These are phyloP conservation scores for Chernovozyma aurita DNA, from an alignment of 1,139 yeast genomes.

Conservation along the genomic window DNA sequence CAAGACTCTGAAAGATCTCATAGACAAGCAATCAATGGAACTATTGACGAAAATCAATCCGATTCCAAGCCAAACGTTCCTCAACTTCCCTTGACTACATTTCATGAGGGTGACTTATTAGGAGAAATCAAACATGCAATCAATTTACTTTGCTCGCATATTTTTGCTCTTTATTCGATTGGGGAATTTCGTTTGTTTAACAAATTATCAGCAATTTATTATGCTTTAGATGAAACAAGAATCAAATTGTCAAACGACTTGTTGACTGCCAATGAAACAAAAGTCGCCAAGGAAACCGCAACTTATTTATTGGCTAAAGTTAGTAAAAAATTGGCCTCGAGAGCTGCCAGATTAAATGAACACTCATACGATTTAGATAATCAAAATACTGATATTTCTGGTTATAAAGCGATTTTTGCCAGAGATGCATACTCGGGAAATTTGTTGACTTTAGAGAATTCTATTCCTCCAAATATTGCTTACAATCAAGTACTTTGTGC, in stretches of 20 bases:
- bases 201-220: conserved; percentile 49
- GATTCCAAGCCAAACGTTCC: conserved; percentile 32
- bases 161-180: conserved; percentile 65
- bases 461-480: conserved; percentile 58
- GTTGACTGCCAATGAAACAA: conserved; percentile 56
- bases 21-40: conserved; percentile 26
- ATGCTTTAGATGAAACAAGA: conserved; percentile 61
- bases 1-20: conserved; percentile 39
- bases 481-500: conserved; percentile 69
- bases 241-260: conserved; percentile 53
- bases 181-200: conserved; percentile 62
- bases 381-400: conserved; percentile 59
- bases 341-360: conserved; percentile 37
- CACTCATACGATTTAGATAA: conserved; percentile 39
- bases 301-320: conserved; percentile 60
- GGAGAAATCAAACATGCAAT: conserved; percentile 58
- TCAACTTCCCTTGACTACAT: conserved; percentile 46
- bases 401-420: conserved; percentile 67
- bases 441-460: conserved; percentile 41
- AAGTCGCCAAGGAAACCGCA: conserved; percentile 53
- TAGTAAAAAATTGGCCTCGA: conserved; percentile 60
- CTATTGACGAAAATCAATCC: conserved; percentile 5
- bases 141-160: conserved; percentile 55
- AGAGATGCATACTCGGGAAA: conserved; percentile 63
- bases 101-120: conserved; percentile 36